These are phyloP conservation scores for Lentinula lateritia DNA, from an alignment of 768 basidiomycete species.

Conservation along the genomic window DNA sequence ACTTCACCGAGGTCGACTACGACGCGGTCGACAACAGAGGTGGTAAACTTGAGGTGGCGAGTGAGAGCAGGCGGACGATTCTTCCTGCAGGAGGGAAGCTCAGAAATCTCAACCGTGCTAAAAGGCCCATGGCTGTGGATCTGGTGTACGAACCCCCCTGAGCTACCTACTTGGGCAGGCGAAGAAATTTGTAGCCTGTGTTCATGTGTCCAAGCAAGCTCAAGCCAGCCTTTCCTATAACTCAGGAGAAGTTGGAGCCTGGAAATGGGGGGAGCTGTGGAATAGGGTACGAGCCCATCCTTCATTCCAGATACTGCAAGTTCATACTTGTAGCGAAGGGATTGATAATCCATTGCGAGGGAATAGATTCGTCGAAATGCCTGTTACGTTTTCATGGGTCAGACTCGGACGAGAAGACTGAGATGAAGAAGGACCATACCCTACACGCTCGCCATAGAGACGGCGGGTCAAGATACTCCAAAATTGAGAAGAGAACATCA, in stretches of 20 bases:
- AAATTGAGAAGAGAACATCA: conserved; percentile 45
- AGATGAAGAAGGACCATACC: conserved; percentile 16
- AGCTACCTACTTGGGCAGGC: conserved; percentile 33
- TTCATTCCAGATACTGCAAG: conserved; percentile 45
- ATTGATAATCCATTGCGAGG: conserved; percentile 41
- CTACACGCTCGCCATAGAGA: conserved; percentile 43
- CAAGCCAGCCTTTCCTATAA: conserved; percentile 46
- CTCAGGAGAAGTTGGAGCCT: conserved; percentile 40
- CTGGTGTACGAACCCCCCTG: conserved; percentile 42
- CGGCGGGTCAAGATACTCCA: conserved; percentile 43
- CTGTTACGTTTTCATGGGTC: conserved; percentile 18
- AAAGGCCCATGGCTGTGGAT: conserved; percentile 33
- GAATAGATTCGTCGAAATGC: conserved; percentile 40
- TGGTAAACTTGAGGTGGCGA: conserved; percentile 39
- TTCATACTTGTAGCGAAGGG: conserved; percentile 45
- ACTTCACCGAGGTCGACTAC: conserved; percentile 40
- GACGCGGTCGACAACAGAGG: conserved; percentile 37
- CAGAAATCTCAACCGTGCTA: conserved; percentile 35
- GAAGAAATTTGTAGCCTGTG: conserved; percentile 33
- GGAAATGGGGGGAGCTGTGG: conserved; percentile 28
- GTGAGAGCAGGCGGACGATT: conserved; percentile 36
- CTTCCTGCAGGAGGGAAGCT: conserved; percentile 45
- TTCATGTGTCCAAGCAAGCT: conserved; percentile 42
- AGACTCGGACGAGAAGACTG: neutral
- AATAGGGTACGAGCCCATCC: conserved; percentile 39